A percentile compares a stretch with the other conserved stretches of the same genome.
Conservation (phyloP, 1,139 yeast genomes). For the Scheffersomyces illinoinensis region DNA sequence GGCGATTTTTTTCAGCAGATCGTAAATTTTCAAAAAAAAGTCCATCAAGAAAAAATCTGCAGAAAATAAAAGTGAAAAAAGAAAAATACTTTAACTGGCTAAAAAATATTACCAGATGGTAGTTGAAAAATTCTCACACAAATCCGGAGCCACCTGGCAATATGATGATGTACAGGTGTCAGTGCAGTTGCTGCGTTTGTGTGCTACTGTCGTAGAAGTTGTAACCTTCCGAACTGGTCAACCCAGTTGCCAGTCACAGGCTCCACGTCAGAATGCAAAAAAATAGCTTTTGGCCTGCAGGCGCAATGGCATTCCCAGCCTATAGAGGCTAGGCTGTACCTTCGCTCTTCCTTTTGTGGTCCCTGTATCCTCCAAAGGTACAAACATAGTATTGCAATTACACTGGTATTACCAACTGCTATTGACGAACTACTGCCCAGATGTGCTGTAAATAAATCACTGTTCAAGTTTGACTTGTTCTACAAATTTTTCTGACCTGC, state of each 20-base stretch:
- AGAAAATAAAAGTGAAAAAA: not conserved
- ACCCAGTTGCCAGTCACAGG: not conserved
- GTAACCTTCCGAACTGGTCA: not conserved
- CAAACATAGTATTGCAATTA: not conserved
- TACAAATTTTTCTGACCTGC: not conserved
- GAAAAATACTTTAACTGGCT: not conserved
- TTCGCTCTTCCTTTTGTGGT: not conserved
- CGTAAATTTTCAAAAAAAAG: not conserved
- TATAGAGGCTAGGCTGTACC: not conserved
- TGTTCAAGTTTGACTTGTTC: not conserved
- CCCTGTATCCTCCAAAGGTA: not conserved
- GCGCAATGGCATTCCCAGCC: not conserved
- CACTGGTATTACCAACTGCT: not conserved
- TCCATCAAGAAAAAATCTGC: not conserved
- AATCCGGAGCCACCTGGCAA: not conserved
- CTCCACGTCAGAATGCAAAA: not conserved
- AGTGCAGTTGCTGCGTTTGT: not conserved
- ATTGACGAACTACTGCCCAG: not conserved
- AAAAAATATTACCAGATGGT: not conserved
- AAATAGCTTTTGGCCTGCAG: not conserved
- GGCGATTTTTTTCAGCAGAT: not conserved
- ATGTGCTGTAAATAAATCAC: not conserved
- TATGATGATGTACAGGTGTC: not conserved
- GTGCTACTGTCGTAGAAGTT: not conserved
- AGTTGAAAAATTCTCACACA: not conserved